A percentile compares a stretch with the other conserved stretches of the same genome.
These are phyloP conservation scores for Athelia psychrophila DNA, from an alignment of 1,284 basidiomycete genomes.

Conservation along the genomic window DNA sequence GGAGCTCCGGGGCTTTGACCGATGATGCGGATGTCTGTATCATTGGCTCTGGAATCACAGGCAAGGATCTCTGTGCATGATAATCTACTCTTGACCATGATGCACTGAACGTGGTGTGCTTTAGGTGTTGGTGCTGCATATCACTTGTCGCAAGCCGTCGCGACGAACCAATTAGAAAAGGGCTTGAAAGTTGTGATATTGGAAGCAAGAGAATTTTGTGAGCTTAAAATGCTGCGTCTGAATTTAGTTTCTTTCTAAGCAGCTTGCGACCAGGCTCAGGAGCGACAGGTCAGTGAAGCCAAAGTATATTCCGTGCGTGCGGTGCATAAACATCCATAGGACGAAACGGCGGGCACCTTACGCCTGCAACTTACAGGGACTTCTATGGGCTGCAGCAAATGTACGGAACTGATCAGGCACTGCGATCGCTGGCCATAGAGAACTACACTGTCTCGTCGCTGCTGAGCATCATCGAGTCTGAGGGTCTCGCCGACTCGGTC, in stretches of 20 bases:
- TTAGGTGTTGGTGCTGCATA: constrained; percentile 56
- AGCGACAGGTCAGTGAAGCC: constrained; percentile 58
- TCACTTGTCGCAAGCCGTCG: constrained; percentile 50
- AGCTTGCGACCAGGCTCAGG: constrained; percentile 57
- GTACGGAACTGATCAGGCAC: constrained; percentile 54
- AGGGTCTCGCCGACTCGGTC: constrained; percentile 44
- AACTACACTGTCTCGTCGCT: constrained; percentile 50
- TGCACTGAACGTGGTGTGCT: background rate
- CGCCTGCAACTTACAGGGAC: constrained; percentile 43
- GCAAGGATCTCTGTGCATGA: constrained; percentile 23
- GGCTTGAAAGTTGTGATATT: constrained; percentile 54
- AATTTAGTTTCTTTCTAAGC: constrained; percentile 1
- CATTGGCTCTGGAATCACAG: constrained; percentile 77
- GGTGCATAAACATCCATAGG: too few species aligned
- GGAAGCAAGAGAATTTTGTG: constrained; percentile 79
- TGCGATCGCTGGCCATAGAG: constrained; percentile 56
- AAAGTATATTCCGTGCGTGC: too few species aligned
- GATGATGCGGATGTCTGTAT: constrained; percentile 67
- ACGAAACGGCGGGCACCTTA: constrained; percentile 78
- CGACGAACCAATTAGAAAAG: constrained; percentile 8
- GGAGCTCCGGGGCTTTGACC: constrained; percentile 57
- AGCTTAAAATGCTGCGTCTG: constrained; percentile 21
- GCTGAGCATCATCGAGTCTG: constrained; percentile 43
- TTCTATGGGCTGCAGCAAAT: constrained; percentile 37
- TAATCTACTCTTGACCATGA: too few species aligned